A percentile compares a stretch with the other conserved stretches of the same genome.
phyloP scores from a whole-genome alignment of 129 eudicot species.

The Flaveria brownii region DNA sequence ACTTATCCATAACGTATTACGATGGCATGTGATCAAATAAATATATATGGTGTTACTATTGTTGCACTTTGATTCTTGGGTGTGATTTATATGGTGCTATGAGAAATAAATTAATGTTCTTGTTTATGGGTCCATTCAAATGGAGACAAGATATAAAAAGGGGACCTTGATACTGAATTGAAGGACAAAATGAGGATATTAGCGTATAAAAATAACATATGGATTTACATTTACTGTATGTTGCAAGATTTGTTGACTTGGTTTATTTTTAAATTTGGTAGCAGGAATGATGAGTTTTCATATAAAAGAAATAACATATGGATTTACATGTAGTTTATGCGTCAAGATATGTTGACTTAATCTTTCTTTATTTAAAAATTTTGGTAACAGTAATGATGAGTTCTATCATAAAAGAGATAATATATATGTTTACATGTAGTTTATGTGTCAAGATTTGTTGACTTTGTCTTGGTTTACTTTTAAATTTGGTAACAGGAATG shows the following conservation, averaged over 20 bases:
- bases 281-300: too few relatives aligned
- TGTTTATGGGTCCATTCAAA: neutral
- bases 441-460: neutral
- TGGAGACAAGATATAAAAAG: neutral
- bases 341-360: too few relatives aligned
- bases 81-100: slow-evolving; percentile 10
- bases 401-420: too few relatives aligned
- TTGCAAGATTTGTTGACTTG: too few relatives aligned
- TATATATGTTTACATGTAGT: neutral
- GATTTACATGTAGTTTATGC: too few relatives aligned
- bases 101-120: neutral
- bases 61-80: neutral
- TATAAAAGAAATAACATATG: too few relatives aligned
- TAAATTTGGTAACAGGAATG: slow-evolving; percentile 33
- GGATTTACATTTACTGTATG: too few relatives aligned
- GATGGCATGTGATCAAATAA: slow-evolving; percentile 26
- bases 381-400: too few relatives aligned
- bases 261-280: too few relatives aligned
- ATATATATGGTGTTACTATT: neutral
- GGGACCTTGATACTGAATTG: neutral
- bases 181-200: neutral
- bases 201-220: too few relatives aligned
- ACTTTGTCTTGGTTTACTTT: neutral
- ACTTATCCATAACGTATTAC: slow-evolving; percentile 7
- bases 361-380: neutral